Evolutionary conservation across 2,329 filamentous ascomycete genomes (phyloP).

Genomic region (Alternaria panax): DNA sequence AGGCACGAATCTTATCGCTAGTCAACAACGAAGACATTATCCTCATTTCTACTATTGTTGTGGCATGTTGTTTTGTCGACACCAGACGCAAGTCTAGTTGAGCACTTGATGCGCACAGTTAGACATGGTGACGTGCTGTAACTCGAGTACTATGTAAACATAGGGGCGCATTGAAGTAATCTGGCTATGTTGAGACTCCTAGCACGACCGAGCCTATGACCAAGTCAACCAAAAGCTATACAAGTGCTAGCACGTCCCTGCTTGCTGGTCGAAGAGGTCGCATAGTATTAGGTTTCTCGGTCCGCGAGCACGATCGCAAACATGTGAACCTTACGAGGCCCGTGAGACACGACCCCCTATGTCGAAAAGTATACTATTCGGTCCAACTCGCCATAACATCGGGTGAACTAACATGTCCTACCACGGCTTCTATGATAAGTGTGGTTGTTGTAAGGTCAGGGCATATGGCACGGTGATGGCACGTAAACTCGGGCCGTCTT

Average conservation of each 20-base stretch:
- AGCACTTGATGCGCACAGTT: not conserved
- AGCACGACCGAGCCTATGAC: not conserved
- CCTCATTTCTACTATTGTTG: not conserved
- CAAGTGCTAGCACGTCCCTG: not conserved
- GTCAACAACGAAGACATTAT: not conserved
- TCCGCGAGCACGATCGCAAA: conserved; percentile 1
- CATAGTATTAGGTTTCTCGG: conserved; percentile 1
- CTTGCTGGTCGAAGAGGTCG: not conserved
- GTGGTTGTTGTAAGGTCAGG: not conserved
- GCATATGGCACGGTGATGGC: not conserved
- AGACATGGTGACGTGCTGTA: not conserved
- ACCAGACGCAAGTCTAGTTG: not conserved
- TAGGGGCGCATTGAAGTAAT: not conserved
- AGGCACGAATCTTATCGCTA: not conserved
- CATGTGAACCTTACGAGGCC: conserved; percentile 3
- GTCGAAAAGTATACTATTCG: not conserved
- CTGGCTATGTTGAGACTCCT: not conserved
- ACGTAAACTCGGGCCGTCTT: not conserved
- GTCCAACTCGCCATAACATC: not conserved
- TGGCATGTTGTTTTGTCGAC: not conserved
- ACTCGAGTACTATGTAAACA: not conserved
- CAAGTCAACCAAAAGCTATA: not conserved
- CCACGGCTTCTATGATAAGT: not conserved
- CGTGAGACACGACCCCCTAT: conserved; percentile 2
- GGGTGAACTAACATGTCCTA: not conserved